These are phyloP conservation scores for Rehmannia glutinosa DNA, from an alignment of 257 asterid genomes.

Conservation along the genomic window DNA sequence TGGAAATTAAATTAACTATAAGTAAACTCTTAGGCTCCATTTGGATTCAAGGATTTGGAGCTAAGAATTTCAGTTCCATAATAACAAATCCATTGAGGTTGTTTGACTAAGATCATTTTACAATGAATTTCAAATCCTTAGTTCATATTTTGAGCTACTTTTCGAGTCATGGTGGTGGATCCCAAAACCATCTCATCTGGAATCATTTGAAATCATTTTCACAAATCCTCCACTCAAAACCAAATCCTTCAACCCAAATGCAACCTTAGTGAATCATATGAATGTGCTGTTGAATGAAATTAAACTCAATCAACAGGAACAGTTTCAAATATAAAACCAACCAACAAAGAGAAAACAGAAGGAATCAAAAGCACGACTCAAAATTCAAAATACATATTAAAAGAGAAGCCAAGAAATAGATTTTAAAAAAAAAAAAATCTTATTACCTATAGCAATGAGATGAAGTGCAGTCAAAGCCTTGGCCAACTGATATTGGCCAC, in stretches of 20 bases:
- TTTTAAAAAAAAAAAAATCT: not conserved
- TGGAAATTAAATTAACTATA: not conserved
- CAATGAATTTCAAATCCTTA: no score
- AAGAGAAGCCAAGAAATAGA: not conserved
- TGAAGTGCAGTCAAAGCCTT: conserved; percentile 73
- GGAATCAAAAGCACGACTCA: not conserved
- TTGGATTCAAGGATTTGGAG: no score
- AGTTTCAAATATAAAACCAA: not conserved
- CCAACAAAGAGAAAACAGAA: not conserved
- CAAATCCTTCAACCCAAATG: no score
- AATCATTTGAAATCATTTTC: no score
- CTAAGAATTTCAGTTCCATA: no score
- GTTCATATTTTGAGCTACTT: no score
- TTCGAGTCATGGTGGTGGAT: no score
- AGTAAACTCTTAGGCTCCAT: not conserved
- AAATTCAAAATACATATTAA: not conserved
- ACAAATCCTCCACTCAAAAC: no score
- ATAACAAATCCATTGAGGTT: no score
- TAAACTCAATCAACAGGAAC: not conserved
- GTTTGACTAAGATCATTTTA: no score
- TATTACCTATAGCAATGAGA: conserved; percentile 73
- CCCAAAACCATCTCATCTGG: no score
- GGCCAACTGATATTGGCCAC: conserved; percentile 56
- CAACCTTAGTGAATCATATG: not conserved
- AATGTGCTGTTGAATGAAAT: not conserved